Base-by-base conservation (phyloP, 1,139 yeast species). In the Geotrichum australiense region DNA sequence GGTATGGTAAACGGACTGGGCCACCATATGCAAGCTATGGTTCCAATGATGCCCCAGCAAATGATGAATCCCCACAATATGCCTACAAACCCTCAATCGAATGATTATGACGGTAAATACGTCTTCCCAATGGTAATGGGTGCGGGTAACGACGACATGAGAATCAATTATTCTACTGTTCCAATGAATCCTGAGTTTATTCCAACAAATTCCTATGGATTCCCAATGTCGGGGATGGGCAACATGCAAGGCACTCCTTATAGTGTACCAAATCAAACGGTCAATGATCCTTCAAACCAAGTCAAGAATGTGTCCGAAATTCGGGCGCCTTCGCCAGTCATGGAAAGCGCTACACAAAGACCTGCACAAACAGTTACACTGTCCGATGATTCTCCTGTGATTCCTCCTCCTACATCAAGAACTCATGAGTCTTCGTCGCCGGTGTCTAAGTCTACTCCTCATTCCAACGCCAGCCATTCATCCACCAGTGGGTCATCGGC, bases 161-260 rank as follows among this genome's bases (percentile, higher is more conserved):
- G 15, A 4, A 20, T 31, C 5, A 35, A 25, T 12, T 39, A 39
- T 31, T 27, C 42, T 16, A 28, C 43, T 14, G 36, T 40, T 3
- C 37, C 43, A 27, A 35, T 41, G 37, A 22, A 35, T 11, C 23
- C 10, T 6, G 41, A 29, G 8, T 28, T 21, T 18, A 32, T 31
- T 15, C 39, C 35, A 12, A 15, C 10, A 5, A 27, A 20, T 18
- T 28, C 43, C 11, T 35, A 28, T 23, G 33, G 37, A 6, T 39
- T 32, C 34, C 42, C 42, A 8, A 20, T 39, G n/a, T 21, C 33
- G 4, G 8, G 28, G 6, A 24, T 32, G 24, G 34, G 14, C 27
- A 12, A 8, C 11, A 18, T 37, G 18, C 28, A 12, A n/a, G 14
- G 14, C 14, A 6, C 30, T 26, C 12, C 23, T 14, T 31, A 31